Evolutionary conservation across 306 rosid genomes (phyloP).

Genomic region (Phaseolus lunatus): DNA sequence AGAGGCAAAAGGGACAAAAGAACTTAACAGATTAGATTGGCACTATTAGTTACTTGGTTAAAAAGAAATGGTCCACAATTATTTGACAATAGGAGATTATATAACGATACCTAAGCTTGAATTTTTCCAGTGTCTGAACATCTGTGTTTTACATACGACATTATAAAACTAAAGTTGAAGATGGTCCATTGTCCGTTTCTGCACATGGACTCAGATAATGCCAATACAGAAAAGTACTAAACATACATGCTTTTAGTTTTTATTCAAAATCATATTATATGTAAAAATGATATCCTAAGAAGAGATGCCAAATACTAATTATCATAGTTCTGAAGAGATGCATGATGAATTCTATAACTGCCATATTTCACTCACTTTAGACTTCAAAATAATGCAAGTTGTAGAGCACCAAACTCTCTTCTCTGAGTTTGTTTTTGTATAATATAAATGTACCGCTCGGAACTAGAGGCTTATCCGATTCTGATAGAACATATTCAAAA

Average conservation of each 20-base stretch:
- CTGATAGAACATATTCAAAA: no score
- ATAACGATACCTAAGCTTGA: neutral
- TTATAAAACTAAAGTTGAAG: neutral
- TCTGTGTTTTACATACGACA: neutral
- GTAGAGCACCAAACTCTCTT: neutral
- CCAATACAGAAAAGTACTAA: neutral
- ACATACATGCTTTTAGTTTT: neutral
- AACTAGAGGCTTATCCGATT: no score
- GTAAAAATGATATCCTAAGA: neutral
- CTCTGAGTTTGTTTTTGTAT: neutral
- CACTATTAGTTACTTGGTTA: neutral
- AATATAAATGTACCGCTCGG: no score
- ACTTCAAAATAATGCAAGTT: neutral
- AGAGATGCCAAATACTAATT: neutral
- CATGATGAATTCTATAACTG: neutral
- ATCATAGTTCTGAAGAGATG: neutral
- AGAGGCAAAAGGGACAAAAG: constrained; percentile 29
- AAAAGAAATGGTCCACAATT: constrained; percentile 22
- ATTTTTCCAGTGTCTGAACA: neutral
- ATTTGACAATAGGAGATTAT: neutral
- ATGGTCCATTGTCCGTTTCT: neutral
- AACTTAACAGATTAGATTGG: neutral
- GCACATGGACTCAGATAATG: neutral
- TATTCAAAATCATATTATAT: no score
- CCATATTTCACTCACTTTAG: neutral